Conservation (phyloP, 805 yeast species). For the Saccharomycopsis oosterbeekiorum region DNA sequence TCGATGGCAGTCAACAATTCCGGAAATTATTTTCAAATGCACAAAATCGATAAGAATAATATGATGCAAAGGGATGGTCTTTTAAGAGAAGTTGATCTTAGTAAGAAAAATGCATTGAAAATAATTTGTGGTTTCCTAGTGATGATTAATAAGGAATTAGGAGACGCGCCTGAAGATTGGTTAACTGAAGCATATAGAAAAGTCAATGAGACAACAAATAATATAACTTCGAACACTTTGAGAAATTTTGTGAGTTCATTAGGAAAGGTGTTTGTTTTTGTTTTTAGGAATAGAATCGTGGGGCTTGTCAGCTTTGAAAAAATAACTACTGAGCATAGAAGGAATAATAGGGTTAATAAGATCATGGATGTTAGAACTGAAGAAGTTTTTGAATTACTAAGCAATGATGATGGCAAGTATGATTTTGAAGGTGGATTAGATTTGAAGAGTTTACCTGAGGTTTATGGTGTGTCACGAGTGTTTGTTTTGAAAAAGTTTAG, state of each 20-base stretch:
- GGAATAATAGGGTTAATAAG: constrained; percentile 1
- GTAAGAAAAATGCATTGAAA: constrained; percentile 25
- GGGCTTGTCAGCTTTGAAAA: constrained; percentile 41
- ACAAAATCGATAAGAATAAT: not conserved
- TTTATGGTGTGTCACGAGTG: constrained; percentile 38
- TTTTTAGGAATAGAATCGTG: constrained; percentile 37
- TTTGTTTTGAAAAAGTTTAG: constrained; percentile 38
- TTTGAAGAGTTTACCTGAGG: constrained; percentile 12
- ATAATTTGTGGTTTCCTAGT: constrained; percentile 34
- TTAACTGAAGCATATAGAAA: constrained; percentile 1
- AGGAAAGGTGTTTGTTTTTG: constrained; percentile 42
- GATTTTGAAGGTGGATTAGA: not conserved
- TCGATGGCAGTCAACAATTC: constrained; percentile 10
- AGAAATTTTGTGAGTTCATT: constrained; percentile 18
- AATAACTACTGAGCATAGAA: not conserved
- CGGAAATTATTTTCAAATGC: not conserved
- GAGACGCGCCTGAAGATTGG: constrained; percentile 46
- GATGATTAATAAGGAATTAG: constrained; percentile 47
- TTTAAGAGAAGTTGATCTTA: constrained; percentile 30
- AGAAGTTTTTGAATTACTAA: constrained; percentile 4
- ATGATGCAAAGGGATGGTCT: constrained; percentile 19
- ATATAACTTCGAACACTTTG: constrained; percentile 4
- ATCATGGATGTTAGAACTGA: constrained; percentile 14
- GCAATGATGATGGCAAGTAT: not conserved
- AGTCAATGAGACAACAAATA: not conserved